Percentiles rank a stretch among this genome's conserved stretches.
Conservation (phyloP, 1,284 basidiomycete genomes). For the Leucoagaricus sp. region DNA sequence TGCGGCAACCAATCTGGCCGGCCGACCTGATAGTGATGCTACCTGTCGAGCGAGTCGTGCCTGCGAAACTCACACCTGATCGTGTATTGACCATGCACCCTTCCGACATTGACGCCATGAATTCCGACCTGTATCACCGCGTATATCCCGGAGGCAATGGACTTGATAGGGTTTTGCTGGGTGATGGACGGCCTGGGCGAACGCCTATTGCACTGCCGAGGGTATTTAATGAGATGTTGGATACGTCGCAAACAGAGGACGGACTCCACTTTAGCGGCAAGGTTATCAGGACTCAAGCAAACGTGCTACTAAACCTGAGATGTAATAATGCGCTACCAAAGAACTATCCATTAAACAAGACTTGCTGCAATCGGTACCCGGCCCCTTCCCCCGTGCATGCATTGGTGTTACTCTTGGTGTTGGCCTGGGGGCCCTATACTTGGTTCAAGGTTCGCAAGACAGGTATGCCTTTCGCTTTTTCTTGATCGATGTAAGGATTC, state of each 20-base stretch:
- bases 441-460: conserved; percentile 32
- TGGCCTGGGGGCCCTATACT: conserved; percentile 59
- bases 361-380: conserved; percentile 82
- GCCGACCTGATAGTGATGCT: conserved; percentile 77
- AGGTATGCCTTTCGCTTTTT: conserved; percentile 22
- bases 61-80: conserved; percentile 61
- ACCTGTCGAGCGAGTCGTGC: conserved; percentile 70
- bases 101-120: conserved; percentile 86
- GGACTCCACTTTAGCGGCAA: conserved; percentile 79
- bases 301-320: conserved; percentile 76
- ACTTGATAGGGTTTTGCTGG: conserved; percentile 9
- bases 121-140: conserved; percentile 77
- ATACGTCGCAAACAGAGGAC: conserved; percentile 74
- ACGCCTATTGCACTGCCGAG: conserved; percentile 51
- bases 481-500: neutral
- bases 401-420: conserved; percentile 50
- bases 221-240: conserved; percentile 79
- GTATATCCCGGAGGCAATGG: conserved; percentile 45
- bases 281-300: conserved; percentile 72
- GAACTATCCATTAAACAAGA: conserved; percentile 73
- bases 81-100: conserved; percentile 69
- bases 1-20: conserved; percentile 32
- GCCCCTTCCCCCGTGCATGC: conserved; percentile 61
- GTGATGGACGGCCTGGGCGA: conserved; percentile 21
- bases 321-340: conserved; percentile 80